Base-by-base conservation (phyloP, 2,329 filamentous ascomycete genomes). In the Claviceps maximensis region DNA sequence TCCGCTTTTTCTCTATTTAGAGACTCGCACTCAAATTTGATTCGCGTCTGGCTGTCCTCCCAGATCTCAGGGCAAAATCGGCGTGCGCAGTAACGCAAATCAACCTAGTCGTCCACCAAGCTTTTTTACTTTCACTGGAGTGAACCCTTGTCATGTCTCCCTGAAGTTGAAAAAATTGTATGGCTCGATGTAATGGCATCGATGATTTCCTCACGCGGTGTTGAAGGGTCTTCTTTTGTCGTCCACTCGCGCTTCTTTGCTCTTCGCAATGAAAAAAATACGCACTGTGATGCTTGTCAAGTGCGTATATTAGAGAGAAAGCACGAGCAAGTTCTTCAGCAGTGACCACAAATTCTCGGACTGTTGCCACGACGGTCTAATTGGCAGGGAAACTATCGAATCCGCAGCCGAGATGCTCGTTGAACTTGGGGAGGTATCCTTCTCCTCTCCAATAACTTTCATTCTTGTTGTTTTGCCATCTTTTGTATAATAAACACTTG, bases 181-280 rank as follows among this genome's bases (percentile, higher is more conserved):
- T 80, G 73, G 48, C 80, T 71, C 6, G 81, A 81, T n/a, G 81
- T 84, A 53, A 84, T 71, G 5, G 75, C 81, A 4, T 74, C 77
- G 45, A 77, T 78, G 29, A 84, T 79, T 61, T 74, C 80, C 56
- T 75, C 33, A 81, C 80, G 1, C 86, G 89, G 58, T 79, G 80
- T 53, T 83, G 78, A 54, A 94, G 74, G 9, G 31, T 76, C 85
- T 63, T 87, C 80, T 54, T 83, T 80, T 59, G 93, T 74, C 58
- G 83, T 86, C 88, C 88, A 93, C 67, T 90, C 86, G 47, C 83
- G 80, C 71, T 88, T 89, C n/a, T n/a, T n/a, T n/a, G n/a, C n/a
- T n/a, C 74, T 93, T 93, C 53, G 88, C 86, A 40, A 91, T 66
- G 66, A 84, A 88, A 71, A 86, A 94, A 29, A n/a, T n/a, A n/a